Conservation (phyloP, 768 basidiomycete species). For the Naematelia encephala region DNA sequence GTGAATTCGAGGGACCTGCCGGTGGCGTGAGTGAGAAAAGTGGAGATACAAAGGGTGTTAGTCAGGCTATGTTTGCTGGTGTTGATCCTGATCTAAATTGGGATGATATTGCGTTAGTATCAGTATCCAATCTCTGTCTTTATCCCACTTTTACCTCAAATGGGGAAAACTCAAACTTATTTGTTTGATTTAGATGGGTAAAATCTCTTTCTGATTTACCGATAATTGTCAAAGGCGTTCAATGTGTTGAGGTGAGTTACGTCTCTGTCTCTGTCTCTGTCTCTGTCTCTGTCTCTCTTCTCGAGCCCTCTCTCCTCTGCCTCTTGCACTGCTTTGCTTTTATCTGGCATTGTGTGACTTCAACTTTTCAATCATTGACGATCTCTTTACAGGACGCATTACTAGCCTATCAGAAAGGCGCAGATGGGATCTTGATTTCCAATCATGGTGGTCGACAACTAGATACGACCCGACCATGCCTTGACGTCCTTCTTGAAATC, state of each 20-base stretch:
- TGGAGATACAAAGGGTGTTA: conserved; percentile 38
- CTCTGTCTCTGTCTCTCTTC: background rate
- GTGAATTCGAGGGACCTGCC: conserved; percentile 32
- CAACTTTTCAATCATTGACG: background rate
- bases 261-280: background rate
- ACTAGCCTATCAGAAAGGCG: conserved; percentile 75
- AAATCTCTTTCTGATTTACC: conserved; percentile 52
- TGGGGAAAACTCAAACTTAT: background rate
- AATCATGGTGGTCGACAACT: conserved; percentile 61
- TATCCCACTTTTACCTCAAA: conserved; percentile 21
- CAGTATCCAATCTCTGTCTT: conserved; percentile 34
- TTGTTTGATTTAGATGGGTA: conserved; percentile 55
- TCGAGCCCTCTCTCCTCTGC: background rate
- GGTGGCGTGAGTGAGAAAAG: conserved; percentile 40
- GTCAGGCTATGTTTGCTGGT: conserved; percentile 49
- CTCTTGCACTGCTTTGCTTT: no score
- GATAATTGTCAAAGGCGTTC: conserved; percentile 57
- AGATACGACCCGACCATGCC: conserved; percentile 34
- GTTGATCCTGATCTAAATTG: conserved; percentile 51
- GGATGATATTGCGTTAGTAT: conserved; percentile 45
- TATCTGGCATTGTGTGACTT: no score
- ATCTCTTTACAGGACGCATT: conserved; percentile 64
- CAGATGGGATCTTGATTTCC: conserved; percentile 69
- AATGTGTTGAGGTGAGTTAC: conserved; percentile 53
- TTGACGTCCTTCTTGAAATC: conserved; percentile 42